Conservation (phyloP, 1,284 basidiomycete genomes). For the Meira nashicola region DNA sequence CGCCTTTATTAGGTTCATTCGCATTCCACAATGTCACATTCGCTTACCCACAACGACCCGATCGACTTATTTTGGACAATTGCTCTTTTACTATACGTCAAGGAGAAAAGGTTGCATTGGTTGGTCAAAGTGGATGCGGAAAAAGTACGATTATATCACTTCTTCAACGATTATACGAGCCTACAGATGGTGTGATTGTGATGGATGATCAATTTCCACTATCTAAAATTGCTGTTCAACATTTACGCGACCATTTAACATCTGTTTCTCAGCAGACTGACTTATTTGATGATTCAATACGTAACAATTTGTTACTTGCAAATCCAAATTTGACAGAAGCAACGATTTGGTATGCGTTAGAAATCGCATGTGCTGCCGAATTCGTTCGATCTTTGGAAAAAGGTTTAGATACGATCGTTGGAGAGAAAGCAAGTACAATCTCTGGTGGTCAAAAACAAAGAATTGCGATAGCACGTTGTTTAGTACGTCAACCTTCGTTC, state of each 20-base stretch:
- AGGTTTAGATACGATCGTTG: constrained; percentile 78
- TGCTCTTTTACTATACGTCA: constrained; percentile 21
- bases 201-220: constrained; percentile 23
- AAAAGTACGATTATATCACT: constrained; percentile 46
- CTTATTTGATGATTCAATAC: constrained; percentile 39
- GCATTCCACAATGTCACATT: constrained; percentile 39
- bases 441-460: constrained; percentile 94
- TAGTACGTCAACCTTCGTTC: constrained; percentile 63
- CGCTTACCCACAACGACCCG: constrained; percentile 22
- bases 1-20: constrained; percentile 20
- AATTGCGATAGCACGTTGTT: constrained; percentile 81
- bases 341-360: constrained; percentile 62
- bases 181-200: constrained; percentile 23
- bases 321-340: constrained; percentile 57
- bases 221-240: constrained; percentile 13
- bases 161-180: constrained; percentile 46
- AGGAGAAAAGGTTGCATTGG: constrained; percentile 48
- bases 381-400: constrained; percentile 74
- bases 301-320: constrained; percentile 42
- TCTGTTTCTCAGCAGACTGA: constrained; percentile 36
- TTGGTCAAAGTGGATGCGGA: constrained; percentile 45
- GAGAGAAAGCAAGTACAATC: constrained; percentile 79
- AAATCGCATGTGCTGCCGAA: constrained; percentile 74
- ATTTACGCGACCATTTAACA: constrained; percentile 40
- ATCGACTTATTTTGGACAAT: constrained; percentile 23